Conservation (phyloP, 108 stramenopile genomes). For the Licmophora abbreviata region DNA sequence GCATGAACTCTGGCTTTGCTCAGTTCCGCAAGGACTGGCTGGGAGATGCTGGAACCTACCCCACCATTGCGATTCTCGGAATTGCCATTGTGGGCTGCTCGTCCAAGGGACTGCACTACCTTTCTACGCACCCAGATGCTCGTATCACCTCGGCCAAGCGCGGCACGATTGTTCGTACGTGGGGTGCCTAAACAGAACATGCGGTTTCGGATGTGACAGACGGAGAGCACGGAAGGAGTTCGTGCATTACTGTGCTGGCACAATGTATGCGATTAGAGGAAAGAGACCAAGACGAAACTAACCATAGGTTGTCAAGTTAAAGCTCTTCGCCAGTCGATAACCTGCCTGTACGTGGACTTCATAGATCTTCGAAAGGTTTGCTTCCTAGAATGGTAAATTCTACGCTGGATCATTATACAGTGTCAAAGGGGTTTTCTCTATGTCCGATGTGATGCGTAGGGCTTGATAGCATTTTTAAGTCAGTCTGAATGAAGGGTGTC, state of each 20-base stretch:
- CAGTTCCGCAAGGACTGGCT: slow-evolving; percentile 33
- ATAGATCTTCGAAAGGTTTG: background rate
- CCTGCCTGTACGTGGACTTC: background rate
- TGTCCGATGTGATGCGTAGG: background rate
- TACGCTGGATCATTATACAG: too few relatives aligned
- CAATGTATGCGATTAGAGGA: background rate
- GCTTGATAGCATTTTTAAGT: background rate
- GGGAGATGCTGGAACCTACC: slow-evolving; percentile 58
- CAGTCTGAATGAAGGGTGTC: background rate
- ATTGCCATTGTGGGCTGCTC: slow-evolving; percentile 35
- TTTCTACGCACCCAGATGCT: slow-evolving; percentile 36
- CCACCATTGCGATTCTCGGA: slow-evolving; percentile 44
- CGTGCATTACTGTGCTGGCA: background rate
- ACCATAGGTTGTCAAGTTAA: background rate
- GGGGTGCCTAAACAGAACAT: slow-evolving; percentile 13
- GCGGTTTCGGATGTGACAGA: background rate
- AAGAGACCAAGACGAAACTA: background rate
- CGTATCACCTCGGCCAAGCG: slow-evolving; percentile 36
- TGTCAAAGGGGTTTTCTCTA: background rate
- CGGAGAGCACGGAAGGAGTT: background rate
- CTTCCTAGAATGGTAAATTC: too few relatives aligned
- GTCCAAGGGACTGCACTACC: slow-evolving; percentile 23
- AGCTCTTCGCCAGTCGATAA: background rate
- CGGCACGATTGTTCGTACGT: slow-evolving; percentile 46
- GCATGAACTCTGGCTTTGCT: background rate